Base-by-base conservation (phyloP, 2,329 filamentous ascomycete species). In the Monilinia polystroma region DNA sequence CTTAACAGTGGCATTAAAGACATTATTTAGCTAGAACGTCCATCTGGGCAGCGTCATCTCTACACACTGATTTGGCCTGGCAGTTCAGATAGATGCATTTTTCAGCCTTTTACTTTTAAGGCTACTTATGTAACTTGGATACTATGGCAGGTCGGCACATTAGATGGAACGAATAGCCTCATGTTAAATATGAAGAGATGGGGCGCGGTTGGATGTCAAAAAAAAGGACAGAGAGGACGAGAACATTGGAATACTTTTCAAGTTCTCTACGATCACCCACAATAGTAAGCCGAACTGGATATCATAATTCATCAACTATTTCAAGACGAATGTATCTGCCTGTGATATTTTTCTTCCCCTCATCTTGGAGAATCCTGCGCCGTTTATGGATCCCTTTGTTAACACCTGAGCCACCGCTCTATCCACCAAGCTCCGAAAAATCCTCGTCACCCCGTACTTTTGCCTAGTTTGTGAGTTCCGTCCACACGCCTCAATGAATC, bases 371-470 rank as follows among this genome's bases (percentile, higher is more conserved):
- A 32, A 62, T 51, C 32, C 43, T 51, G 32, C 29, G 58, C n/a
- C 58, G 23, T 51, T 5, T 62, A 51, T 51, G 45, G 14, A 62
- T 38, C 8, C 29, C 45, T 51, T 51, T n/a, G 20, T 62, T 51
- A 38, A 41, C 7, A 51, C 58, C 45, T 38, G 32, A 62, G 58
- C 47, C 32, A 32, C 32, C n/a, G 45, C 58, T 38, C 45, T 62
- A 51, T 62, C 14, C 29, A 38, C 35, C 18, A 41, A 20, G 20
- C 4, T 26, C 32, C 29, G 4, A 51, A 18, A 60, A 10, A 38
- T 20, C 58, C 45, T 51, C 58, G 20, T 38, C 47, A 4, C 45
- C 32, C 45, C 23, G n/a, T 51, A 23, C 8, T 51, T 52, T 51
- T 26, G 32, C 29, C 32, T 26, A 14, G 51, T 51, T 38, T 38